Base-by-base conservation (phyloP, 2,329 filamentous ascomycete genomes). In the Decorospora gaudefroyi region DNA sequence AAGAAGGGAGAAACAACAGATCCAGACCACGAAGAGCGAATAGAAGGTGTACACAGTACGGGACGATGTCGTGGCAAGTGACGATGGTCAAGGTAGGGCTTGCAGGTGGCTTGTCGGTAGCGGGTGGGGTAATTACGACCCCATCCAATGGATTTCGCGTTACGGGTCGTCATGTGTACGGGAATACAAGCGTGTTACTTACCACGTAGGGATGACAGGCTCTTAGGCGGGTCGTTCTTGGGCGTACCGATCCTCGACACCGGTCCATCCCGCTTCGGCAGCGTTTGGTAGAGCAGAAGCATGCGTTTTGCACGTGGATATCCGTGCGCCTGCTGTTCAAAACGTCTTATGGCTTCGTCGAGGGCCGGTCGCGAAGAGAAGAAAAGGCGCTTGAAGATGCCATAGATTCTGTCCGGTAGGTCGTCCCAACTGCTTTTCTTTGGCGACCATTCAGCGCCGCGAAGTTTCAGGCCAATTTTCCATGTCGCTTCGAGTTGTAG, bases 401-500 rank as follows among this genome's bases (percentile, higher is more conserved):
- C 39, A 12, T 45, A 53, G 2, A 60, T 43, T 11, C 46, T 54
- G 3, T 62, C 57, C 4, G 44, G 38, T 39, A 27, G 3, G 34
- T 37, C 15, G 46, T 42, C 7, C 8, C 13, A 5, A 9, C 30
- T 33, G 8, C 28, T 40, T 21, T 33, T 54, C 7, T 27, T 42
- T 2, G 65, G 67, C 2, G 66, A 67, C 52, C 56, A 61, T 3
- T n/a, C 42, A 4, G 31, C 21, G 3, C 42, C 44, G 11, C 53
- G 49, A 5, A 53, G 6, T 2, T 27, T 31, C 1, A 69, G 34
- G 1, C 56, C 61, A 0, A 69, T 10, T 2, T 49, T 46, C 49
- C 56, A 65, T n/a, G 51, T 15, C 2, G 29, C 11, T 26, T 68
- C 57, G 3, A 70, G 25, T 1, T 34, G 40, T 13, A 28, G 30